Conservation (phyloP, 805 yeast species). For the Barnettozyma sucrosica region DNA sequence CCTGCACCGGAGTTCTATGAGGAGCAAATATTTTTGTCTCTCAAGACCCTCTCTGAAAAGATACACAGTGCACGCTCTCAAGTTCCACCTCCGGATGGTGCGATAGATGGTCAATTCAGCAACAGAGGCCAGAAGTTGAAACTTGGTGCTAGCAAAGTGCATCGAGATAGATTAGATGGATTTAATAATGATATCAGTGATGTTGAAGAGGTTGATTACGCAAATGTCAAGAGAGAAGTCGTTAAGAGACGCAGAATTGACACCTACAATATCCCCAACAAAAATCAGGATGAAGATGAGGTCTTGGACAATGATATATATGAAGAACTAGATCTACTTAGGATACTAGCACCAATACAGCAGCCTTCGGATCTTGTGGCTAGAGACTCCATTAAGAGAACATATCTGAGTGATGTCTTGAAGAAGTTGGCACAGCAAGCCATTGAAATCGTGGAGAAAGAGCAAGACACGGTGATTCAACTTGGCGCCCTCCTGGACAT, state of each 20-base stretch:
- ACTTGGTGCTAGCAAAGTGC: conserved; percentile 41
- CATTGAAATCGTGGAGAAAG: conserved; percentile 72
- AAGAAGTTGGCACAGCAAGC: conserved; percentile 63
- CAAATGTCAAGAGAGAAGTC: conserved; percentile 28
- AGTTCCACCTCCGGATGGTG: conserved; percentile 11
- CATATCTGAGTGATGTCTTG: conserved; percentile 55
- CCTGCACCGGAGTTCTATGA: conserved; percentile 2
- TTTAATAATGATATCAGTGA: conserved; percentile 25
- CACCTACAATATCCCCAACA: conserved; percentile 16
- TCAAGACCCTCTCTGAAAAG: conserved; percentile 13
- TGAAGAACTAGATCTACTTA: conserved; percentile 44
- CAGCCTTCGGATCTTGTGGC: conserved; percentile 74
- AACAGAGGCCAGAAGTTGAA: conserved; percentile 57
- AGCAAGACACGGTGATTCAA: conserved; percentile 70
- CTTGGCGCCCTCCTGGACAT: conserved; percentile 68
- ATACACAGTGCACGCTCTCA: conserved; percentile 8
- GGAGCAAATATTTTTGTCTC: conserved; percentile 3
- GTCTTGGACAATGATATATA: conserved; percentile 32
- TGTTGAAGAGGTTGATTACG: conserved; percentile 24
- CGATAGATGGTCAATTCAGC: conserved; percentile 31
- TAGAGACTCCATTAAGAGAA: conserved; percentile 62
- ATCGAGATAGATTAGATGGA: conserved; percentile 37
- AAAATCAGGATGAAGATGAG: conserved; percentile 31
- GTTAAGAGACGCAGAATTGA: conserved; percentile 27
- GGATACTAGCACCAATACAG: conserved; percentile 68